Base-by-base conservation (phyloP, 1,284 basidiomycete species). In the Phylloboletellus chloephorus region DNA sequence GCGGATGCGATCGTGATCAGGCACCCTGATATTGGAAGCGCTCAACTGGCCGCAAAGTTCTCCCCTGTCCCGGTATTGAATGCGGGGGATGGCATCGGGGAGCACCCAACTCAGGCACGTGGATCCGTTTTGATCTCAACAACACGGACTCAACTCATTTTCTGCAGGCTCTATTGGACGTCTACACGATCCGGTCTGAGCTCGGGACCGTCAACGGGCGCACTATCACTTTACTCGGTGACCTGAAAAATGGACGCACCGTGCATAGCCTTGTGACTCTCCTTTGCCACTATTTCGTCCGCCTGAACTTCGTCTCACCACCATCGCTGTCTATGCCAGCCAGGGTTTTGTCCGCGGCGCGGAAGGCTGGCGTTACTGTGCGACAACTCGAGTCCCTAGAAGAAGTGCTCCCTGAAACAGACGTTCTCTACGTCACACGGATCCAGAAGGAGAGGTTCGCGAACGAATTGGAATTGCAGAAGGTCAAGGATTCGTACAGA, bases 181-280 rank as follows among this genome's bases (percentile, higher is more conserved):
- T 97, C 20, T 98, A 92, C 67, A 97, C 94, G 31, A 98, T 99
- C 55, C 92, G 96, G 49, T 94, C 91, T 36, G 96, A 99, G 68
- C 78, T 98, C 31, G 96, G 96, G 49, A 98, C 95, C 0, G 92
- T 98, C 50, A 98, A 97, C 59, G 96, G 95, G 35, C 83, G 90
- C 43, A 95, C 90, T 10, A 86, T 98, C 60, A 98, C 96, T 8
- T 66, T 94, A 23, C 79, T 99, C 7, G 96, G 96, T 46, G 96
- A 98, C 66, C 75, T 99, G 55, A 98, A 98, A 76, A 96, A 98
- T 61, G 96, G 96, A 28, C 82, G 96, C 44, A 99, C 96, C 0
- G 94, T 97, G 1, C 96, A 99, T 71, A 91, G 88, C 53, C 78
- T 99, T 38, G 95, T 98, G 55, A 88, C 88, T 31, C 74, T 98